Evolutionary conservation across 1,284 basidiomycete genomes (phyloP).

Genomic region (Schizophyllum commune): DNA sequence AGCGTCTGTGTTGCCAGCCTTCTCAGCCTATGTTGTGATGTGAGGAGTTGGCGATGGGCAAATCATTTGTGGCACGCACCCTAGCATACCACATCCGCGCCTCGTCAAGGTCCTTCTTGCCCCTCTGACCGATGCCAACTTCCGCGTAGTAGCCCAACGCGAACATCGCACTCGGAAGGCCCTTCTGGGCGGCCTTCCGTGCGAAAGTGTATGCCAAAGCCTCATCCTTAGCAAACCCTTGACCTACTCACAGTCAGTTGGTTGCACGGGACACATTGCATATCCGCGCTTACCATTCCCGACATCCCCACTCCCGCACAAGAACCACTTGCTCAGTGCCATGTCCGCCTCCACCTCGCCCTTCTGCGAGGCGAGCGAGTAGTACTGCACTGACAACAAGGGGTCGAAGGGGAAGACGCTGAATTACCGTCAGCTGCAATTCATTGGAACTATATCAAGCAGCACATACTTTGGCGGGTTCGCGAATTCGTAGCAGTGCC

Average conservation of each 20-base stretch:
- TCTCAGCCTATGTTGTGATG: constrained; percentile 44
- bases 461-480: constrained; percentile 41
- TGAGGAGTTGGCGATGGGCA: neutral
- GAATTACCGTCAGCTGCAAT: neutral
- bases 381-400: constrained; percentile 87
- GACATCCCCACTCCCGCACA: constrained; percentile 57
- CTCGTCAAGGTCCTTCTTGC: constrained; percentile 52
- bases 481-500: constrained; percentile 89
- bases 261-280: constrained; percentile 16
- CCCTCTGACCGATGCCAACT: constrained; percentile 57
- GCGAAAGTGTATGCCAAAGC: constrained; percentile 83
- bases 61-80: constrained; percentile 27
- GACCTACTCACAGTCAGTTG: no score
- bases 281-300: constrained; percentile 50
- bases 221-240: constrained; percentile 84
- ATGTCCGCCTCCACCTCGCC: constrained; percentile 92
- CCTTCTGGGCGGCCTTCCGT: constrained; percentile 80
- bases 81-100: constrained; percentile 68
- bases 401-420: constrained; percentile 75
- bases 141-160: constrained; percentile 92
- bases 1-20: constrained; percentile 82
- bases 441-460: neutral
- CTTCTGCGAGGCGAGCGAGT: constrained; percentile 77
- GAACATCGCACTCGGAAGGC: constrained; percentile 81
- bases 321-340: constrained; percentile 93